Conservation (phyloP, 2,329 filamentous ascomycete species). For the Byssothecium circinans region DNA sequence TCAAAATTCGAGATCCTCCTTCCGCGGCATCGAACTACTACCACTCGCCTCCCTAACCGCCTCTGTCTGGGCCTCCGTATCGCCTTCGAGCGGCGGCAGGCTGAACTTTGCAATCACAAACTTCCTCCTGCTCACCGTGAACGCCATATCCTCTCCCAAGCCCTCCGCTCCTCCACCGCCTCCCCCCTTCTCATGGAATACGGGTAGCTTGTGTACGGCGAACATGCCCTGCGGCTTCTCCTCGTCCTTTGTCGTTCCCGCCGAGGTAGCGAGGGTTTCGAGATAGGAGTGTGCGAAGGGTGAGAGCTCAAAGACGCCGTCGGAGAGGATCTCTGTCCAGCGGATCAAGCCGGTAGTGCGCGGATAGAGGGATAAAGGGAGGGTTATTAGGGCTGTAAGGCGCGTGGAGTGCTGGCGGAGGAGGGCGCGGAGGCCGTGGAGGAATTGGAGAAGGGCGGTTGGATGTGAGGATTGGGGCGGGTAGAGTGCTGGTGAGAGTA, state of each 20-base stretch:
- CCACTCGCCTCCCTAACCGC: constrained; percentile 36
- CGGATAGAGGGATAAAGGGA: constrained; percentile 80
- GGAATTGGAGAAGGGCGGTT: constrained; percentile 72
- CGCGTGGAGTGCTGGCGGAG: constrained; percentile 67
- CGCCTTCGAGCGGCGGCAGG: constrained; percentile 81
- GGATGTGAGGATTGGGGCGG: constrained; percentile 70
- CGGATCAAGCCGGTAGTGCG: constrained; percentile 73
- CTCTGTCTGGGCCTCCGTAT: constrained; percentile 62
- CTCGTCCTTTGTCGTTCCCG: constrained; percentile 60
- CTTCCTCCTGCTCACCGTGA: constrained; percentile 80
- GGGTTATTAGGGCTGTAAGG: constrained; percentile 71
- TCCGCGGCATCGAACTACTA: constrained; percentile 57
- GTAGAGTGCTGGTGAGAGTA: constrained; percentile 87
- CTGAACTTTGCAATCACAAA: constrained; percentile 87
- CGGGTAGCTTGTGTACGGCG: constrained; percentile 77
- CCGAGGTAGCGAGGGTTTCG: constrained; percentile 52
- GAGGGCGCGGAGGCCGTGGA: constrained; percentile 76
- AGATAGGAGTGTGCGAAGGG: constrained; percentile 64
- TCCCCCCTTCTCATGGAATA: constrained; percentile 86
- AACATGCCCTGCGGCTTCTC: constrained; percentile 86
- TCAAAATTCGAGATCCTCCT: constrained; percentile 68
- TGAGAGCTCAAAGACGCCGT: constrained; percentile 84
- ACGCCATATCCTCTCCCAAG: constrained; percentile 83
- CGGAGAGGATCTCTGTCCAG: constrained; percentile 82
- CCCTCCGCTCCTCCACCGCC: constrained; percentile 66